These are phyloP conservation scores for Erodium trifolium DNA, from an alignment of 441 rosid genomes.

Conservation along the genomic window DNA sequence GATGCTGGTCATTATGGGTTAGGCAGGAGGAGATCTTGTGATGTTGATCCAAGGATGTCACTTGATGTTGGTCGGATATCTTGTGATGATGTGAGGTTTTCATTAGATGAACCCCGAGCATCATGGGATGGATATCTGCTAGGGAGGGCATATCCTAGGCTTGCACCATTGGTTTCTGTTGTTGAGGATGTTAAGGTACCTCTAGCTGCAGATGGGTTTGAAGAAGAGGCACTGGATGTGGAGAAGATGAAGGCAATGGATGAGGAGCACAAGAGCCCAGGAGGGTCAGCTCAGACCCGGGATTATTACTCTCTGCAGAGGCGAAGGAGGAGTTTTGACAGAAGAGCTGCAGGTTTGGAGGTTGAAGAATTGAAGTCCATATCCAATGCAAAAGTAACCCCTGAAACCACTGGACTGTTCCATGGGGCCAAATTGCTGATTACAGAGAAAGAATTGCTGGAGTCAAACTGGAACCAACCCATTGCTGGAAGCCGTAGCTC, in stretches of 20 bases:
- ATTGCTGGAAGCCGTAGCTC: constrained; percentile 16
- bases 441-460: constrained; percentile 57
- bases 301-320: constrained; percentile 4
- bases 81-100: constrained; percentile 30
- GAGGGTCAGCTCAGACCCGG: neutral
- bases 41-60: no score
- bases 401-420: constrained; percentile 50
- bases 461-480: constrained; percentile 58
- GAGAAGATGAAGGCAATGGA: neutral
- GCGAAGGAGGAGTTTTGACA: constrained; percentile 1
- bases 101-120: constrained; percentile 57
- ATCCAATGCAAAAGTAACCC: constrained; percentile 21
- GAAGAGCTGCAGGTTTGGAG: constrained; percentile 14
- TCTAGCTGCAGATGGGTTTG: neutral
- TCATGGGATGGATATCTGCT: constrained; percentile 59
- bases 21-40: no score
- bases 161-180: constrained; percentile 30
- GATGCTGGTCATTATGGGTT: constrained; percentile 6
- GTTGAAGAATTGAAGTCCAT: constrained; percentile 23
- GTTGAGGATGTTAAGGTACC: neutral
- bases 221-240: neutral
- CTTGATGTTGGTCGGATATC: constrained; percentile 20
- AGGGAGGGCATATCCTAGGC: constrained; percentile 34
- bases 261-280: neutral
- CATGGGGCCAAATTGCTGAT: constrained; percentile 69